phyloP scores from a whole-genome alignment of 176 grass and related monocot genomes.

The Oryza officinalis region DNA sequence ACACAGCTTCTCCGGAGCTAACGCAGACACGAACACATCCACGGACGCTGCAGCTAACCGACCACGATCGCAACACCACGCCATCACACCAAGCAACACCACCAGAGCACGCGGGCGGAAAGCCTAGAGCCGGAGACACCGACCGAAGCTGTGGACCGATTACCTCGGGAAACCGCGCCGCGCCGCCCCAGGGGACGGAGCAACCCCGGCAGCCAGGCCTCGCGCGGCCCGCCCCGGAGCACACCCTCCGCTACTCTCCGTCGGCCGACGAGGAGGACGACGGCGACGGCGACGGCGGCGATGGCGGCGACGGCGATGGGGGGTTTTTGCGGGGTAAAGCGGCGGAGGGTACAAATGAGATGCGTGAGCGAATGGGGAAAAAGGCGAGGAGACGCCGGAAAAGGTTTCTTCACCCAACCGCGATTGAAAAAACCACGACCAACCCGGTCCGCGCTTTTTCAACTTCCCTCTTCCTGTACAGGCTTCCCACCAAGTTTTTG shows the following conservation, averaged over 20 bases:
- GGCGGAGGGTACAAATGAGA: not conserved
- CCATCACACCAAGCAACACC: not conserved
- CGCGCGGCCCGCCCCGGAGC: not conserved
- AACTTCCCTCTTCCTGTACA: too few species aligned
- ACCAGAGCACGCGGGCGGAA: not conserved
- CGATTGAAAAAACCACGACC: not conserved
- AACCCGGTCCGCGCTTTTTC: too few species aligned
- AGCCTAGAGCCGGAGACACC: too few species aligned
- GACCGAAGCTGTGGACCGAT: not conserved
- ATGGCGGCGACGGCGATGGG: too few species aligned
- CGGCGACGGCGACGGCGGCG: not conserved
- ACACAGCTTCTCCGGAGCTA: not conserved
- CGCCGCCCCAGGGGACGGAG: too few species aligned
- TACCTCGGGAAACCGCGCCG: slow-evolving; percentile 21
- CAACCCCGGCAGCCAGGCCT: not conserved
- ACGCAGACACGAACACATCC: not conserved
- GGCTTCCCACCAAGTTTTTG: too few species aligned
- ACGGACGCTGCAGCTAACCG: not conserved
- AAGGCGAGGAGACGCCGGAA: not conserved
- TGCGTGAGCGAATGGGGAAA: not conserved
- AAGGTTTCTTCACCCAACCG: slow-evolving; percentile 20
- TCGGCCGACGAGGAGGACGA: not conserved
- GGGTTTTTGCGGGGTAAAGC: slow-evolving; percentile 25
- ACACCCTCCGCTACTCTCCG: not conserved
- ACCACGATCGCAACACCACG: not conserved